Evolutionary conservation across 2,329 filamentous ascomycete species (phyloP).

Genomic region (Pestalotiopsis sp.): DNA sequence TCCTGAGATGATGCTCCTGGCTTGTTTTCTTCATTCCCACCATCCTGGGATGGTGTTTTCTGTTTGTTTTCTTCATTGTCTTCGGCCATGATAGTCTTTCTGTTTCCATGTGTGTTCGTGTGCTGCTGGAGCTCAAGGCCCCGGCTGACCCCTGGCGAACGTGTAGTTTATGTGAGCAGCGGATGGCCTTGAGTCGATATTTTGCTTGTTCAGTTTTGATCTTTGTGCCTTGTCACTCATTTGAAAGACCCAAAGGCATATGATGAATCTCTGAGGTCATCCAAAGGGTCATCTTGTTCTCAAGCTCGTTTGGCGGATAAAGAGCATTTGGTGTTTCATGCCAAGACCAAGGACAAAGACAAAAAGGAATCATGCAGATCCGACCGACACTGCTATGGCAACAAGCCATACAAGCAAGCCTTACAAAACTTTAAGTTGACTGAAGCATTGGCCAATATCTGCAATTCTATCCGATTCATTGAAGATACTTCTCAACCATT

Average conservation of each 20-base stretch:
- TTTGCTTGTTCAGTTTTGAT: not conserved
- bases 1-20: not conserved
- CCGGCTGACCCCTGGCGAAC: not conserved
- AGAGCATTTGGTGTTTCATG: not conserved
- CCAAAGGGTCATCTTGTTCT: not conserved
- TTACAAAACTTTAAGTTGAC: not conserved
- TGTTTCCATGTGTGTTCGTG: not conserved
- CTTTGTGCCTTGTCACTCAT: not conserved
- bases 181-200: not conserved
- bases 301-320: not conserved
- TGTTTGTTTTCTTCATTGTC: not conserved
- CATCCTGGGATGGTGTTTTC: not conserved
- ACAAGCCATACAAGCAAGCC: not conserved
- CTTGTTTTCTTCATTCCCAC: not conserved
- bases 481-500: no score
- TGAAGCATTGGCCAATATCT: not conserved
- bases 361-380: not conserved
- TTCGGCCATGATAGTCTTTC: not conserved
- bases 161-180: not conserved
- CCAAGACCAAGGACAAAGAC: not conserved
- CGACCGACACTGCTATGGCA: not conserved
- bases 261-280: not conserved
- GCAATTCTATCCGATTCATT: not conserved
- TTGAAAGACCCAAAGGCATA: not conserved
- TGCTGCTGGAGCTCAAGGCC: not conserved